Evolutionary conservation across 176 grass and related monocot genomes (phyloP).

Genomic region (Phyllostachys edulis): DNA sequence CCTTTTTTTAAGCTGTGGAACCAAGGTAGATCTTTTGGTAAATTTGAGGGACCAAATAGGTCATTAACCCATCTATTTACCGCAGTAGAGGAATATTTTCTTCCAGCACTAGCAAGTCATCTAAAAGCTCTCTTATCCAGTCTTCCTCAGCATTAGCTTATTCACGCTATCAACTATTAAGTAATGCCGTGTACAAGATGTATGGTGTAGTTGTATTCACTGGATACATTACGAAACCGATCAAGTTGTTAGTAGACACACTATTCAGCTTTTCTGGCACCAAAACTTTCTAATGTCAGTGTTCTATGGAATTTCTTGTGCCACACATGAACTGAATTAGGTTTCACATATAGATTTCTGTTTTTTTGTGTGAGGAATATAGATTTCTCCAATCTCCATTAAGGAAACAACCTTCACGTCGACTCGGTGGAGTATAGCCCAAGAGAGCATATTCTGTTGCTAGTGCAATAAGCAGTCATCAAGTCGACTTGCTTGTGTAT

Average conservation of each 20-base stretch:
- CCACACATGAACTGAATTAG: background rate
- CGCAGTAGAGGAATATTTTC: background rate
- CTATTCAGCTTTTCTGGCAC: background rate
- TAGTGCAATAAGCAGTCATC: background rate
- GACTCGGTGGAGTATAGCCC: background rate
- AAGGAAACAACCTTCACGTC: background rate
- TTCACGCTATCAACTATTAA: background rate
- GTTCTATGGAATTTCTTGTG: background rate
- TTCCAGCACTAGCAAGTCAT: background rate
- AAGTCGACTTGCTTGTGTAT: background rate
- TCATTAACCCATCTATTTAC: background rate
- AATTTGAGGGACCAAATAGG: background rate
- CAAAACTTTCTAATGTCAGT: background rate
- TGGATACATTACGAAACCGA: background rate
- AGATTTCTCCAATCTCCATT: background rate
- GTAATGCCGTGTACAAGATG: background rate
- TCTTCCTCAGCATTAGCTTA: background rate
- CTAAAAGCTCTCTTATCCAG: background rate
- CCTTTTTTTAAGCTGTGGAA: background rate
- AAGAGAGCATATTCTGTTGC: background rate
- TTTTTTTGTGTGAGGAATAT: background rate
- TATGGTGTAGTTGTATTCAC: background rate
- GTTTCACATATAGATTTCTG: background rate
- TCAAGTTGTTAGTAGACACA: background rate
- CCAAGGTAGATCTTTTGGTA: background rate